phyloP scores from a whole-genome alignment of 2,329 filamentous ascomycete species.

The Phoma sp. region DNA sequence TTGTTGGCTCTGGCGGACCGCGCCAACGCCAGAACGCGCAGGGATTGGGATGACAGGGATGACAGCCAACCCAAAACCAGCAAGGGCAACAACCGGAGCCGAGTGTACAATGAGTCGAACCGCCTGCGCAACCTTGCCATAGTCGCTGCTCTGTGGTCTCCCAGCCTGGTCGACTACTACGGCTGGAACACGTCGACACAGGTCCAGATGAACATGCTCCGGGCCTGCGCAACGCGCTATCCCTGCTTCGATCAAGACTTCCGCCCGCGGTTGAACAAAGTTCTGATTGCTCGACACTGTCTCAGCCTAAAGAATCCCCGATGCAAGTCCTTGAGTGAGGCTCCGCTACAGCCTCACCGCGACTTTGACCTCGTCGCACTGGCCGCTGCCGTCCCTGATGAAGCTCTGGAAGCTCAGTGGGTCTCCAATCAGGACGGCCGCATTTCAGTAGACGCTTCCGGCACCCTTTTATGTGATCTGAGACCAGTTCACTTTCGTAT shows the following conservation, averaged over 20 bases:
- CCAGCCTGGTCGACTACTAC: background rate
- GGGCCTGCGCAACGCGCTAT: background rate
- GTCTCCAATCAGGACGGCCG: background rate
- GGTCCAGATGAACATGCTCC: background rate
- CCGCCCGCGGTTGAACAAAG: background rate
- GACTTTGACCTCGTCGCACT: background rate
- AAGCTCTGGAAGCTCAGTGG: background rate
- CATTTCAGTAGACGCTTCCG: background rate
- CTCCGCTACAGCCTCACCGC: background rate
- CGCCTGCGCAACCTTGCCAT: background rate
- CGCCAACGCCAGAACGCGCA: background rate
- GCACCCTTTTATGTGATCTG: background rate
- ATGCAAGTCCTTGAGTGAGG: background rate
- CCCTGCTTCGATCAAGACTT: background rate
- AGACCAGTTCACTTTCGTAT: background rate
- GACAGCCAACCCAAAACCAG: no score
- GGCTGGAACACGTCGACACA: background rate
- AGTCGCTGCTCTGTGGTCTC: background rate
- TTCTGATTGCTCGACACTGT: background rate
- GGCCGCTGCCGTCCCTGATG: background rate
- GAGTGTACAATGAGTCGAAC: background rate
- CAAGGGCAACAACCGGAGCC: background rate
- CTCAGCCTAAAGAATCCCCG: background rate
- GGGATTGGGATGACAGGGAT: background rate
- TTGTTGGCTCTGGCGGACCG: background rate